Percentiles rank a stretch among this genome's conserved stretches.
Evolutionary conservation across 192 early-diverging fungal species (phyloP).

Genomic region (Dimargaris xerosporica): DNA sequence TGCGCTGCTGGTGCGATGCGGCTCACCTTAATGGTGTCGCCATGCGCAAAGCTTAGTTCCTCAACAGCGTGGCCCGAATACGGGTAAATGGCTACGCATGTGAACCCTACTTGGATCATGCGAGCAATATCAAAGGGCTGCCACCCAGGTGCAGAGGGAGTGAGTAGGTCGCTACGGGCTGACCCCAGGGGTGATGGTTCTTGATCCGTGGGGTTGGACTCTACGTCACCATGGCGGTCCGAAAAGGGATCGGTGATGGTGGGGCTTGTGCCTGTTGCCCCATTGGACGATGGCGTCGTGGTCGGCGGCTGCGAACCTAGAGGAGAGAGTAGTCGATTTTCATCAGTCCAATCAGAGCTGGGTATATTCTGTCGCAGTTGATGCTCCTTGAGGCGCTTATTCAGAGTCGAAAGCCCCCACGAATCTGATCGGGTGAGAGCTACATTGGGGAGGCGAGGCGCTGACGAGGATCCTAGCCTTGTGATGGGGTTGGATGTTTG

Average conservation of each 20-base stretch:
- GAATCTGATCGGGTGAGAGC: conserved; percentile 3
- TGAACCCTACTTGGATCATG: neutral
- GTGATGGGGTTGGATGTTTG: neutral
- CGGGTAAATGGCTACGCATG: neutral
- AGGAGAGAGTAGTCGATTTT: neutral
- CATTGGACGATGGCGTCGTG: neutral
- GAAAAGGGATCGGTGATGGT: neutral
- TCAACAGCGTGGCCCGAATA: neutral
- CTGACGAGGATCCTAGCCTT: neutral
- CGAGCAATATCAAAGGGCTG: neutral
- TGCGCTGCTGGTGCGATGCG: neutral
- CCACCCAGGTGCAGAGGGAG: neutral
- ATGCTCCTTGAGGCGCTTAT: too few species aligned
- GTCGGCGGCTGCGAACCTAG: neutral
- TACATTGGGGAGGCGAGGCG: neutral
- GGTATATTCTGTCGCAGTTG: too few species aligned
- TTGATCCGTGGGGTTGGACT: neutral
- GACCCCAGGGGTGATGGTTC: too few species aligned
- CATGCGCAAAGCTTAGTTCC: neutral
- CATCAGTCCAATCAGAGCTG: too few species aligned
- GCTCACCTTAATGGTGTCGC: neutral
- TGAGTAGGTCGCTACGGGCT: too few species aligned
- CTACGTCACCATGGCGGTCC: neutral
- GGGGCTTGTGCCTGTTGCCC: neutral
- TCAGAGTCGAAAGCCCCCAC: too few species aligned